Evolutionary conservation across 192 early-diverging fungal genomes (phyloP).

Genomic region (Gonapodya sp.): DNA sequence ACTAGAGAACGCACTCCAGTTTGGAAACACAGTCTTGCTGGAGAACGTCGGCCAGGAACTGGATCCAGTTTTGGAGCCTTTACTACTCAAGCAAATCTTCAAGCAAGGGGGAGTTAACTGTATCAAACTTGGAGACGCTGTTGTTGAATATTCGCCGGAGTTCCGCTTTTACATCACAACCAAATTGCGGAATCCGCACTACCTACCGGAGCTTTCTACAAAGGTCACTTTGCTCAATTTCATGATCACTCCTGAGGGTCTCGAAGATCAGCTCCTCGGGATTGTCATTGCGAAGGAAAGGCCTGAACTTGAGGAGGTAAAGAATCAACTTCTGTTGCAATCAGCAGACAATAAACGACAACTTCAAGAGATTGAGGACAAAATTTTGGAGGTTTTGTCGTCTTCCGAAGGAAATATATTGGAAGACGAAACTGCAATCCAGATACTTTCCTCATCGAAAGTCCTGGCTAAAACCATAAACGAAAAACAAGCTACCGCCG

Average conservation of each 20-base stretch:
- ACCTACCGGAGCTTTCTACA: constrained; percentile 48
- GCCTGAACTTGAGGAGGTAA: constrained; percentile 52
- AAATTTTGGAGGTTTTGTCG: constrained; percentile 50
- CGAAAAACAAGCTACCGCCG: constrained; percentile 47
- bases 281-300: constrained; percentile 56
- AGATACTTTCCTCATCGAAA: constrained; percentile 50
- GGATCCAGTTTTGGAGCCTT: constrained; percentile 48
- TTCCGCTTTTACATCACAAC: constrained; percentile 54
- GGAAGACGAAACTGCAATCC: constrained; percentile 55
- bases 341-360: constrained; percentile 55
- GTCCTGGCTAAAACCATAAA: constrained; percentile 46
- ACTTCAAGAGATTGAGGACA: constrained; percentile 48
- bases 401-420: constrained; percentile 49
- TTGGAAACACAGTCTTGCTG: constrained; percentile 47
- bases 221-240: constrained; percentile 52
- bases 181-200: constrained; percentile 49
- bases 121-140: constrained; percentile 43
- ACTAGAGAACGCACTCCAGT: constrained; percentile 49
- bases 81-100: constrained; percentile 52
- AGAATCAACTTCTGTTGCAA: constrained; percentile 43
- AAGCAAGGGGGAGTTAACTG: constrained; percentile 53
- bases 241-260: constrained; percentile 54
- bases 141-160: constrained; percentile 51
- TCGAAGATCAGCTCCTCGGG: constrained; percentile 51
- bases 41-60: constrained; percentile 49